A percentile compares a stretch with the other conserved stretches of the same genome.
These are phyloP conservation scores for Excoecaria cochinchinensis DNA, from an alignment of 345 rosid genomes.

Conservation along the genomic window DNA sequence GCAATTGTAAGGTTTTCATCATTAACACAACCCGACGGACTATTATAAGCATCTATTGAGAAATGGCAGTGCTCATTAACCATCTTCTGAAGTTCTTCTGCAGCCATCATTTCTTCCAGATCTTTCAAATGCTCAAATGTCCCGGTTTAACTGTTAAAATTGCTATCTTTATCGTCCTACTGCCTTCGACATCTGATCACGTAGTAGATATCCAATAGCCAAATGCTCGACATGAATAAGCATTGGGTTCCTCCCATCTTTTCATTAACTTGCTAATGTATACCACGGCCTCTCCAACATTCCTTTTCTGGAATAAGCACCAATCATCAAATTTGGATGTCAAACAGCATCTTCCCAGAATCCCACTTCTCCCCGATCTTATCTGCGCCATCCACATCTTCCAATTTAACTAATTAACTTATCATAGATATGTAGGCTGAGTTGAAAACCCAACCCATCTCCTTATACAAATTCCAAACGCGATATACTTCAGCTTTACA, in stretches of 20 bases:
- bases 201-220: slow-evolving; percentile 38
- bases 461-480: slow-evolving; percentile 53
- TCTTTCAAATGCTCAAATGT: slow-evolving; percentile 23
- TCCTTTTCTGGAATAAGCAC: slow-evolving; percentile 49
- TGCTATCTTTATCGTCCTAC: slow-evolving; percentile 45
- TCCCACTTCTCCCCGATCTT: slow-evolving; percentile 60
- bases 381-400: slow-evolving; percentile 53
- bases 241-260: slow-evolving; percentile 31
- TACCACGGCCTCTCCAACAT: slow-evolving; percentile 52
- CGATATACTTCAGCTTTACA: slow-evolving; percentile 49
- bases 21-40: neutral
- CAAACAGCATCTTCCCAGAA: slow-evolving; percentile 30
- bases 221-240: slow-evolving; percentile 39
- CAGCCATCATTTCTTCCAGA: slow-evolving; percentile 19
- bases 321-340: slow-evolving; percentile 41
- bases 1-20: neutral
- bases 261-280: slow-evolving; percentile 28
- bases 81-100: slow-evolving; percentile 19
- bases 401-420: slow-evolving; percentile 49
- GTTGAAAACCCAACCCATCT: slow-evolving; percentile 33
- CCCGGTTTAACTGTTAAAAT: slow-evolving; percentile 27
- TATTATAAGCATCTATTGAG: neutral
- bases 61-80: slow-evolving; percentile 10
- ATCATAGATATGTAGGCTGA: slow-evolving; percentile 47
- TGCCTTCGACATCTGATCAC: slow-evolving; percentile 43